Evolutionary conservation across 2,329 filamentous ascomycete genomes (phyloP).

Genomic region (Cryphonectria japonica): DNA sequence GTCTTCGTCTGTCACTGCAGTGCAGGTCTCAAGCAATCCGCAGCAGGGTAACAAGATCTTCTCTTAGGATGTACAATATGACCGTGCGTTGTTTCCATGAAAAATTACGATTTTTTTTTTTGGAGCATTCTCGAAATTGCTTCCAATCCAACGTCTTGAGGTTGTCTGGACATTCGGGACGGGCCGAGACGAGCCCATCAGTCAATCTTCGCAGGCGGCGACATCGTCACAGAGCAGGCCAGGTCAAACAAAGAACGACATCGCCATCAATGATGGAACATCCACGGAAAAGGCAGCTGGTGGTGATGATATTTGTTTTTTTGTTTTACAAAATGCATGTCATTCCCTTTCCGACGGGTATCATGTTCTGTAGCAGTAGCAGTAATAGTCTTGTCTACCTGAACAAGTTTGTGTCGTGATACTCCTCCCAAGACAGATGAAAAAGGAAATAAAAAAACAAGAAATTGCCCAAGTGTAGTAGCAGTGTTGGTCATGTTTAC

Average conservation of each 20-base stretch:
- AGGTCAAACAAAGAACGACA: neutral
- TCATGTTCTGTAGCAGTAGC: slow-evolving; percentile 21
- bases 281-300: neutral
- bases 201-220: neutral
- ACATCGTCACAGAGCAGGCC: neutral
- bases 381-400: slow-evolving; percentile 15
- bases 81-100: neutral
- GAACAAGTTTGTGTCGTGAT: slow-evolving; percentile 17
- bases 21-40: neutral
- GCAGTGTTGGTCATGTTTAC: slow-evolving; percentile 8
- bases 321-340: slow-evolving; percentile 6
- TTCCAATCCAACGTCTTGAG: neutral
- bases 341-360: slow-evolving; percentile 24
- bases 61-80: neutral
- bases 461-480: neutral
- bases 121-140: neutral
- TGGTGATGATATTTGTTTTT: neutral
- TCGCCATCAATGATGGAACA: neutral
- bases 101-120: too few species aligned
- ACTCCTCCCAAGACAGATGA: neutral
- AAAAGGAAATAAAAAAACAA: neutral
- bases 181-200: neutral
- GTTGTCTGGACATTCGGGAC: slow-evolving; percentile 3
- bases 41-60: neutral
- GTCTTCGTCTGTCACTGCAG: neutral